phyloP scores from a whole-genome alignment of 345 rosid genomes.

The Kandelia obovata region DNA sequence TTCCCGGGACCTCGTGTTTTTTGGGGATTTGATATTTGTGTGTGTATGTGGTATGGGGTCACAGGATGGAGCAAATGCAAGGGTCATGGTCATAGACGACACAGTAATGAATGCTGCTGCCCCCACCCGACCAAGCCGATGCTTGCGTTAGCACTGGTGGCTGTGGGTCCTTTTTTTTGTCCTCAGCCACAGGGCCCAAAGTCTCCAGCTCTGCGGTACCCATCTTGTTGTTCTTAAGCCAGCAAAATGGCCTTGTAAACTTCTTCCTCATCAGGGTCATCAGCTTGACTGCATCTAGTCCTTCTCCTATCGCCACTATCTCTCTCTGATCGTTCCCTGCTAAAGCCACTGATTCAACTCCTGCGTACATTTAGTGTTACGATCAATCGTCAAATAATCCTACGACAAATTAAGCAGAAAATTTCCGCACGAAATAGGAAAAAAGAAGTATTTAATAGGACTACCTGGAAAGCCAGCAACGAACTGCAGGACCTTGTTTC shows the following conservation, averaged over 20 bases:
- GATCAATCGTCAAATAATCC: too few relatives aligned
- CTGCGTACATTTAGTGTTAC: neutral
- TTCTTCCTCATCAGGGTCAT: neutral
- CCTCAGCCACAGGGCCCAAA: constrained; percentile 1
- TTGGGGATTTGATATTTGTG: too few relatives aligned
- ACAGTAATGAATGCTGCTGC: neutral
- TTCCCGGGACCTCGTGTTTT: too few relatives aligned
- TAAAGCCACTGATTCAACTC: constrained; percentile 2
- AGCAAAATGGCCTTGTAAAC: neutral
- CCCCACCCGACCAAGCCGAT: neutral
- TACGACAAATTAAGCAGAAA: too few relatives aligned
- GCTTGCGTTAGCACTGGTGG: too few relatives aligned
- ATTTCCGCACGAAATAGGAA: too few relatives aligned
- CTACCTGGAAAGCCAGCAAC: constrained; percentile 22
- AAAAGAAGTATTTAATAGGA: too few relatives aligned
- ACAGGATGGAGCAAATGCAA: neutral
- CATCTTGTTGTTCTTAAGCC: neutral
- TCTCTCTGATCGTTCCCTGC: constrained; percentile 13
- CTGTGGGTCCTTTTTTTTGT: neutral
- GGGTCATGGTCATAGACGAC: neutral
- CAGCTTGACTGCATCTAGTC: constrained; percentile 11
- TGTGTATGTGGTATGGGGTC: neutral
- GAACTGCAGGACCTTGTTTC: constrained; percentile 25
- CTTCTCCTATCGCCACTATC: constrained; percentile 16
- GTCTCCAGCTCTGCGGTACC: constrained; percentile 6